Conservation (phyloP, 2,329 filamentous ascomycete species). For the Arthroderma sp. region DNA sequence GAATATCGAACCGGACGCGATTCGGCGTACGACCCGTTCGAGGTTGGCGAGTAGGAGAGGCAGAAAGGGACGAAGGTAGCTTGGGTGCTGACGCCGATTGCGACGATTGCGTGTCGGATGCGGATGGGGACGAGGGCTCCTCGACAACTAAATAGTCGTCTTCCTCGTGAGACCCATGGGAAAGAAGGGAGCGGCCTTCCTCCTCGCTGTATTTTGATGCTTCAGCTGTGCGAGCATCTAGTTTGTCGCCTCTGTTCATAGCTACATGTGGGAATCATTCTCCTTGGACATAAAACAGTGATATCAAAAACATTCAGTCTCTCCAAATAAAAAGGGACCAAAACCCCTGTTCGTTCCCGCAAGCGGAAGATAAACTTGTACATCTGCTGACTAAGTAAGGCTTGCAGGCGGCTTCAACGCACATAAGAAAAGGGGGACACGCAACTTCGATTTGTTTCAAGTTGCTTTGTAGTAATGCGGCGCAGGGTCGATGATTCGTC, state of each 20-base stretch:
- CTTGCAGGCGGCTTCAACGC: background rate
- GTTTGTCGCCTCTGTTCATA: conserved; percentile 33
- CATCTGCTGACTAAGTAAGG: background rate
- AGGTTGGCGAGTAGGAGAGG: conserved; percentile 34
- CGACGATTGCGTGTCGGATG: conserved; percentile 12
- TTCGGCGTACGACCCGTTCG: conserved; percentile 57
- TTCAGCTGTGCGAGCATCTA: conserved; percentile 24
- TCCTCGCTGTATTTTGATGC: conserved; percentile 20
- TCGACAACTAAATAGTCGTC: conserved; percentile 21
- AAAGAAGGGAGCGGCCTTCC: conserved; percentile 26
- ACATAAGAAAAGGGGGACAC: background rate
- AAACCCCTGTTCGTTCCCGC: background rate
- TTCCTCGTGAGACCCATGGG: conserved; percentile 18
- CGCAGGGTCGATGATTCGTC: background rate
- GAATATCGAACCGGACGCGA: conserved; percentile 62
- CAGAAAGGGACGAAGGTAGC: conserved; percentile 34
- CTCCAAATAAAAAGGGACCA: background rate
- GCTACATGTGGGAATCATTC: conserved; percentile 23
- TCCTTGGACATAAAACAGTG: background rate
- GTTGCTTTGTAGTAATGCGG: background rate
- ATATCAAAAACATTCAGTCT: background rate
- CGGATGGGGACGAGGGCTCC: conserved; percentile 17
- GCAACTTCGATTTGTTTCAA: background rate
- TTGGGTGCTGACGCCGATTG: conserved; percentile 10
- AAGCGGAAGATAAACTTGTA: background rate